Percentiles rank a stretch among this genome's conserved stretches.
Evolutionary conservation across 1,139 yeast genomes (phyloP).

Genomic region (Hyphopichia pseudoburtonii): DNA sequence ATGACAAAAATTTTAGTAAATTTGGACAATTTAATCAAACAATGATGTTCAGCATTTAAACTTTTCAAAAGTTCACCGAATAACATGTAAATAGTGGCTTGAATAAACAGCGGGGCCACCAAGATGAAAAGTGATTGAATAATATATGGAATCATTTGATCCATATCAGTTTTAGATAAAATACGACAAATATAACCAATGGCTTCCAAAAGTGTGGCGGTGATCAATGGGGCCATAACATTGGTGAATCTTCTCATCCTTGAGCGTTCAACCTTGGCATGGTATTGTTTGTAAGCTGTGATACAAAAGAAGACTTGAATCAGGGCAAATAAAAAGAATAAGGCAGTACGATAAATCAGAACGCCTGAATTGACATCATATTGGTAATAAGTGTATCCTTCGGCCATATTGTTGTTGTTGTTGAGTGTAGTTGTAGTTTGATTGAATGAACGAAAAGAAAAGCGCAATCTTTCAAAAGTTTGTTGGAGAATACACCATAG

Average conservation of each 20-base stretch:
- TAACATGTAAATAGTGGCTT: slow-evolving; percentile 47
- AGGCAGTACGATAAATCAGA: neutral
- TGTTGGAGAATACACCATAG: no score
- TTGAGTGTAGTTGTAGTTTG: no score
- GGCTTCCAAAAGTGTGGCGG: slow-evolving; percentile 26
- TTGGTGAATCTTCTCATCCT: neutral
- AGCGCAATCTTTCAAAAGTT: no score
- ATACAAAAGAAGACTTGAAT: neutral
- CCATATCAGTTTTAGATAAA: slow-evolving; percentile 15
- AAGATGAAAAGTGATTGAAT: slow-evolving; percentile 32
- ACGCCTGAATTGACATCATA: no score
- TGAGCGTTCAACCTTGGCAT: no score
- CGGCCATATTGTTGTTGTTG: no score
- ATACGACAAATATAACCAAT: slow-evolving; percentile 37
- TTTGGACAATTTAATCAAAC: slow-evolving; percentile 28
- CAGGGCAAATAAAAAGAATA: neutral
- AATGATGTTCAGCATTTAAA: slow-evolving; percentile 23
- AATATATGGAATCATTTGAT: slow-evolving; percentile 26
- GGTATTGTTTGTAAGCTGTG: neutral
- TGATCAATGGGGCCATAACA: slow-evolving; percentile 17
- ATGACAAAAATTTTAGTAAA: slow-evolving; percentile 39
- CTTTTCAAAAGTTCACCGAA: slow-evolving; percentile 33
- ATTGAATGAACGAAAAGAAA: no score
- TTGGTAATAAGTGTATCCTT: no score
- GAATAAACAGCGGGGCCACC: slow-evolving; percentile 44